Base-by-base conservation (phyloP, 176 grass and related monocot genomes). In the Eragrostis nindensis region DNA sequence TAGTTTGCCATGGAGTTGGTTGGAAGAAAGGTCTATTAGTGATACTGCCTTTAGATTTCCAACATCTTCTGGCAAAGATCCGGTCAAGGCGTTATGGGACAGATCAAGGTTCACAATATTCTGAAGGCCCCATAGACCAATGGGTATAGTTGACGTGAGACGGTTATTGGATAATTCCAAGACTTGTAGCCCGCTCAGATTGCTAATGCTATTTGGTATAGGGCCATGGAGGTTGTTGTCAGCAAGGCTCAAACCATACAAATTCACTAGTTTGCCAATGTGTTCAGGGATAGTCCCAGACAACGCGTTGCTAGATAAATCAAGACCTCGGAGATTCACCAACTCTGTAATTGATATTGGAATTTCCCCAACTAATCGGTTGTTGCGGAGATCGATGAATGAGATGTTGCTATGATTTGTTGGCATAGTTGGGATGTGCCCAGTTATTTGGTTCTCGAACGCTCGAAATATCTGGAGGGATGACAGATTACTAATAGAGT, bases 91-190 rank as follows among this genome's bases (percentile, higher is more conserved):
- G 12, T 81, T 87, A 11, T 2, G 14, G 29, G 78, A 75, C 19
- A 87, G 41, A 18, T 52, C 52, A 81, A 87, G 70, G 0, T 6
- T 1, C 27, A 76, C 61, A 30, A 81, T 66, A 15, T 76, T 61
- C 43, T 46, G 25, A 7, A 86, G 62, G 27, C 70, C 41, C 77
- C 77, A 86, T 40, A 87, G 45, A 21, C 62, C 65, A 41, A 18
- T 47, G 16, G 85, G 85, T 70, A 87, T 76, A 43, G 25, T n/a
- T 81, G 85, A 87, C 27, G 77, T 75, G 29, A 87, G 36, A 0
- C 8, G 63, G 42, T 87, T 87, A 39, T 16, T 39, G 40, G 85
- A 80, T 50, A 81, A 19, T 11, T 5, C 62, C 21, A 87, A 30
- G 3, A 1, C 7, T 52, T 79, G 62, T 15, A 89, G 76, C 0